A percentile compares a stretch with the other conserved stretches of the same genome.
Conservation (phyloP, 441 rosid species). For the California macrophylla region DNA sequence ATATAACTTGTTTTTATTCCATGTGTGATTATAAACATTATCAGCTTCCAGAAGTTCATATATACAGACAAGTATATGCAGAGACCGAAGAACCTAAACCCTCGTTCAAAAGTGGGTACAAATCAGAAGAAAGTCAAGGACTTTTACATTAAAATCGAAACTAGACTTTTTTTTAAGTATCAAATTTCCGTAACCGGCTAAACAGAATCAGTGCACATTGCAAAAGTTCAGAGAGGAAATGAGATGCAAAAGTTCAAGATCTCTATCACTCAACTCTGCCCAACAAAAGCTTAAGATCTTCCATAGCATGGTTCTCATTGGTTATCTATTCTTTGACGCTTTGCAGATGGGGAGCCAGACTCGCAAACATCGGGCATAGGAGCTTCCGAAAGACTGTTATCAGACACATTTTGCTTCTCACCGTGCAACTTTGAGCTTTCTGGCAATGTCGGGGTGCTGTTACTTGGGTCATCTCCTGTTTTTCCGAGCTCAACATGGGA, state of each 20-base stretch:
- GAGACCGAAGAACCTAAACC: not conserved
- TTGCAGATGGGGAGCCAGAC: slow-evolving; percentile 29
- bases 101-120: not conserved
- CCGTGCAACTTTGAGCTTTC: slow-evolving; percentile 22
- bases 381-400: slow-evolving; percentile 21
- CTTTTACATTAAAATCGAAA: slow-evolving; percentile 14
- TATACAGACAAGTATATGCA: not conserved
- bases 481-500: slow-evolving; percentile 25
- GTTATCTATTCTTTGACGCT: slow-evolving; percentile 39
- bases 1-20: too few relatives aligned
- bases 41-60: too few relatives aligned
- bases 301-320: slow-evolving; percentile 17
- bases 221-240: slow-evolving; percentile 1
- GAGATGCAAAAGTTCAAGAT: slow-evolving; percentile 18
- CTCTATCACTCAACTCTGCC: slow-evolving; percentile 19
- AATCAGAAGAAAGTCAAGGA: slow-evolving; percentile 11
- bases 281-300: slow-evolving; percentile 14
- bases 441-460: slow-evolving; percentile 16
- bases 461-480: slow-evolving; percentile 4
- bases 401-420: slow-evolving; percentile 23
- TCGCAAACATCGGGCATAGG: slow-evolving; percentile 20
- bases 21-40: too few relatives aligned
- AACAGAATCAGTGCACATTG: slow-evolving; percentile 10
- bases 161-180: slow-evolving; percentile 11
- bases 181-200: slow-evolving; percentile 10